Evolutionary conservation across 768 basidiomycete species (phyloP).

Genomic region (Mrakia hoshinonis): DNA sequence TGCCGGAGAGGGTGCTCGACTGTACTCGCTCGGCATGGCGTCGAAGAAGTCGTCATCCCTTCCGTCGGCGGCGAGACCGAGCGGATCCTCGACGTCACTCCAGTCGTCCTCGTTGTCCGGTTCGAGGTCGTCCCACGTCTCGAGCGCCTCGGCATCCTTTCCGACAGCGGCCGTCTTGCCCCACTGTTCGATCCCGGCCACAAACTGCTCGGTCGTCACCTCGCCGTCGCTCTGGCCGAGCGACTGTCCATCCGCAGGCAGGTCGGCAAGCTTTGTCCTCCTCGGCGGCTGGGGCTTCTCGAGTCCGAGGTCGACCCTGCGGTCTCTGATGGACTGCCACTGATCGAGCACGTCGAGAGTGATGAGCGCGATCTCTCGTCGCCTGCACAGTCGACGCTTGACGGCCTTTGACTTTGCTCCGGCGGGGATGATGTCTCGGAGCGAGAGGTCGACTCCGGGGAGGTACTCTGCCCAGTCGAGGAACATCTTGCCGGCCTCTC

Average conservation of each 20-base stretch:
- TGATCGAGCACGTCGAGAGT: slow-evolving; percentile 15
- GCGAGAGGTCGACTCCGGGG: slow-evolving; percentile 16
- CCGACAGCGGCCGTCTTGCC: neutral
- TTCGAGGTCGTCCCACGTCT: slow-evolving; percentile 24
- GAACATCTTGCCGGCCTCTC: slow-evolving; percentile 15
- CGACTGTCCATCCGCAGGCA: neutral
- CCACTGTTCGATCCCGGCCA: neutral
- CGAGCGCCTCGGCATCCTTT: neutral
- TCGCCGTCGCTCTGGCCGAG: neutral
- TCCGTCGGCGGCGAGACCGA: neutral
- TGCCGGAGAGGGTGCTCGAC: neutral
- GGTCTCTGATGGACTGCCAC: slow-evolving; percentile 7
- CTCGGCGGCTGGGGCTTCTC: neutral
- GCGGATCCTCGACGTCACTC: neutral
- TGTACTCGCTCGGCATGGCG: neutral
- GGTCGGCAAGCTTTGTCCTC: neutral
- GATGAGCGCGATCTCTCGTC: slow-evolving; percentile 21
- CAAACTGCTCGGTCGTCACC: neutral
- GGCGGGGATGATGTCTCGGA: neutral
- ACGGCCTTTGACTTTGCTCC: neutral
- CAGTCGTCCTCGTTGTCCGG: neutral
- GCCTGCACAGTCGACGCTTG: slow-evolving; percentile 2
- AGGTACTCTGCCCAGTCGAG: slow-evolving; percentile 28
- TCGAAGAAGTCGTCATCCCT: slow-evolving; percentile 5
- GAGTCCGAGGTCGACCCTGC: slow-evolving; percentile 15